Evolutionary conservation across 345 rosid genomes (phyloP).

Genomic region (Orychophragmus violaceus): DNA sequence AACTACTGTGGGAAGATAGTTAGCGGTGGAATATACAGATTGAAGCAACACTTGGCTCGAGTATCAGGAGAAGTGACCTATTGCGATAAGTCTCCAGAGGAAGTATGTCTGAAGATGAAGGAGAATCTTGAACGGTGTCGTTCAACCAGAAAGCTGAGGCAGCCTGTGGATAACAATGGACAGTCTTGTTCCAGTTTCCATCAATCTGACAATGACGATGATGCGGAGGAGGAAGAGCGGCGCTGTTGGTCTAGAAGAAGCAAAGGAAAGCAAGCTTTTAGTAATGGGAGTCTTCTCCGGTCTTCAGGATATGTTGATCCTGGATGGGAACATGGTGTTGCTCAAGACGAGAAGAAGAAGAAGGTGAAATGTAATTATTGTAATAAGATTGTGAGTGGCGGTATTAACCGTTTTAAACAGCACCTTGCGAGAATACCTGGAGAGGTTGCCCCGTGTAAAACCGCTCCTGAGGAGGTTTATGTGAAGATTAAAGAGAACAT

Average conservation of each 20-base stretch:
- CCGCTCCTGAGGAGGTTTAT: constrained; percentile 66
- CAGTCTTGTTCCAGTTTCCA: constrained; percentile 40
- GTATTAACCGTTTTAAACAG: constrained; percentile 76
- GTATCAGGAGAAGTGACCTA: constrained; percentile 75
- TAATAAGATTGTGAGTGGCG: constrained; percentile 67
- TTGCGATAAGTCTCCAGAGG: constrained; percentile 68
- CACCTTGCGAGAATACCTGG: constrained; percentile 82
- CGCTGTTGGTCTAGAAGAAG: constrained; percentile 37
- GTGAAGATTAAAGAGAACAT: constrained; percentile 65
- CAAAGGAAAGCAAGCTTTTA: constrained; percentile 44
- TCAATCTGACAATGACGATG: constrained; percentile 32
- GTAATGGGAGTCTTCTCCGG: constrained; percentile 51
- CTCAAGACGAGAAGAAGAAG: constrained; percentile 77
- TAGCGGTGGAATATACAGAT: constrained; percentile 65
- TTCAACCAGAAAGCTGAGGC: constrained; percentile 49
- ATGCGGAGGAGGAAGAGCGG: constrained; percentile 24
- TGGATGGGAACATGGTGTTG: constrained; percentile 80
- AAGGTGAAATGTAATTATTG: constrained; percentile 71
- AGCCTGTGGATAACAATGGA: constrained; percentile 36
- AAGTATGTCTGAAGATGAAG: constrained; percentile 57
- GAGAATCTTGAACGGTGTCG: constrained; percentile 62
- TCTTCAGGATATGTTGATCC: constrained; percentile 76
- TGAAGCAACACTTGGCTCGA: constrained; percentile 74
- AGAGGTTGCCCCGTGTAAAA: constrained; percentile 65
- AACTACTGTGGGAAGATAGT: constrained; percentile 73